phyloP scores from a whole-genome alignment of 2,329 filamentous ascomycete species.

The Cryphonectria carpinicola region DNA sequence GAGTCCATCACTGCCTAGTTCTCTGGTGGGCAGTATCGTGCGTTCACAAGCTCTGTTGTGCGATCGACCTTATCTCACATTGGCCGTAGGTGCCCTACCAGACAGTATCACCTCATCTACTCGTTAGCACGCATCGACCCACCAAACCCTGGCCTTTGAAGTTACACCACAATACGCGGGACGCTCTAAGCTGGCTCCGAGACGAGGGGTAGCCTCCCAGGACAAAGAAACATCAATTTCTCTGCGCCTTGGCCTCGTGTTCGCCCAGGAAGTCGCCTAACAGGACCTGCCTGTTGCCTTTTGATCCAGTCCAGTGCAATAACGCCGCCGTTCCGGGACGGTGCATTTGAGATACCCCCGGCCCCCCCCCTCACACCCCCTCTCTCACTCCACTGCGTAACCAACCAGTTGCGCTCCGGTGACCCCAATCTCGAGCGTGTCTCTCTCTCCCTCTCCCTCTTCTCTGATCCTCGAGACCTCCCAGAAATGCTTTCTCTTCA shows the following conservation, averaged over 20 bases:
- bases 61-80: constrained; percentile 10
- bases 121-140: constrained; percentile 13
- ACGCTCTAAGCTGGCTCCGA: background rate
- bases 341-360: constrained; percentile 12
- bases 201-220: constrained; percentile 19
- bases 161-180: constrained; percentile 6
- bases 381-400: constrained; percentile 14
- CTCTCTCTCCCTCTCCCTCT: background rate
- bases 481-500: constrained; percentile 57
- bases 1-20: constrained; percentile 4
- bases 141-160: constrained; percentile 5
- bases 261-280: constrained; percentile 10
- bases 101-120: constrained; percentile 15
- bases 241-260: constrained; percentile 16
- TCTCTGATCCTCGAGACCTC: constrained; percentile 4
- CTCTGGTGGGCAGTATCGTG: background rate
- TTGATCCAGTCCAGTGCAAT: constrained; percentile 12
- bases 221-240: constrained; percentile 11
- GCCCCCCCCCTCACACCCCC: background rate
- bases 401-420: constrained; percentile 19
- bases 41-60: constrained; percentile 4
- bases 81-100: constrained; percentile 18
- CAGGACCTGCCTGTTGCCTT: constrained; percentile 14
- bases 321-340: constrained; percentile 3
- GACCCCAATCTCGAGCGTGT: constrained; percentile 15